Conservation (phyloP, 2,329 filamentous ascomycete species). For the Dryadomyces quercus-mongolicae region DNA sequence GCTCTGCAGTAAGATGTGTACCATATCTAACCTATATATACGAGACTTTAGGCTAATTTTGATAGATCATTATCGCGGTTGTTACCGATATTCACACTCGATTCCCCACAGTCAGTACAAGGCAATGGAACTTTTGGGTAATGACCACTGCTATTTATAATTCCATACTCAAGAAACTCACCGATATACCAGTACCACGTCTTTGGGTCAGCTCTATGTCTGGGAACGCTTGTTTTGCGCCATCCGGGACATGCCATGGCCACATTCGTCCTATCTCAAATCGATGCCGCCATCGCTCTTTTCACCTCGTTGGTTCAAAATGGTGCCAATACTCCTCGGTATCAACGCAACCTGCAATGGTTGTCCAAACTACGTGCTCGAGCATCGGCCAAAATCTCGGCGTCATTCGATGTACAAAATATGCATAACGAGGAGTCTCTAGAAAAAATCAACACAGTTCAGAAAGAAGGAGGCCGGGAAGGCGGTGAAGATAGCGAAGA, state of each 20-base stretch:
- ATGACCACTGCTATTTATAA: too few relatives aligned
- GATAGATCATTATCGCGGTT: too few relatives aligned
- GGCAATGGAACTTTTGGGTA: too few relatives aligned
- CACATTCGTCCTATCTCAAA: slow-evolving; percentile 3
- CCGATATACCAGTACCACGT: slow-evolving; percentile 1
- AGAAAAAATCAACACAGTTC: neutral
- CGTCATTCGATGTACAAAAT: too few relatives aligned
- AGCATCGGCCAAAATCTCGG: neutral
- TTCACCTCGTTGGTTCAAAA: slow-evolving; percentile 4
- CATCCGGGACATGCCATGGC: slow-evolving; percentile 4
- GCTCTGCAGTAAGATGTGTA: too few relatives aligned
- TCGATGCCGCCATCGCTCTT: slow-evolving; percentile 5
- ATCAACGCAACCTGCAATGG: slow-evolving; percentile 6
- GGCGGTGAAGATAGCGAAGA: neutral
- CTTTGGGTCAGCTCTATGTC: slow-evolving; percentile 5
- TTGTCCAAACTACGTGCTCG: neutral
- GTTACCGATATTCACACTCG: too few relatives aligned
- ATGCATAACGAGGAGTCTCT: too few relatives aligned
- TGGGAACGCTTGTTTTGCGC: slow-evolving; percentile 5
- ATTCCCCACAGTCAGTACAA: too few relatives aligned
- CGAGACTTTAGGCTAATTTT: too few relatives aligned
- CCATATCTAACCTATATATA: too few relatives aligned
- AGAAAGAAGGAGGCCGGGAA: neutral
- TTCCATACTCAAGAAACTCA: too few relatives aligned
- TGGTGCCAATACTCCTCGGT: slow-evolving; percentile 3